Base-by-base conservation (phyloP, 305 asterid species). In the Ilex paraguariensis region DNA sequence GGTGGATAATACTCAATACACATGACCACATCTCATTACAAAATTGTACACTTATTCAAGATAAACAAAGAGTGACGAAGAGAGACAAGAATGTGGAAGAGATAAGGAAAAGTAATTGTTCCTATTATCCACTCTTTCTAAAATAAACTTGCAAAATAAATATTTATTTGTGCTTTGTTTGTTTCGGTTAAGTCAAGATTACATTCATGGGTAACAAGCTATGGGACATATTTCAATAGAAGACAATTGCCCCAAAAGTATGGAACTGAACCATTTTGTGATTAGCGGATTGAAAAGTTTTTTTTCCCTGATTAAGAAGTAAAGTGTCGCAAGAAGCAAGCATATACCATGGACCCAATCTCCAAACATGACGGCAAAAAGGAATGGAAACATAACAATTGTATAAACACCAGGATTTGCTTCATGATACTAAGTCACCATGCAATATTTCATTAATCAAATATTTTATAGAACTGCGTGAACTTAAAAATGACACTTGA, bases 291-390 rank as follows among this genome's bases (percentile, higher is more conserved):
- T 64, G 56, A 71, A 70, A 10, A 79, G 77, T 66, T 75, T 76
- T 79, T 68, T 79, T 73, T 79, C 84, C 62, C 59, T 53, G 16
- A 79, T 31, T 7, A 79, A 64, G 67, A 79, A 76, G 66, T 72
- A 79, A 36, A 75, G 31, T 61, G 84, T 73, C 42, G 75, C 77
- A 56, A 79, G 67, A 57, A 79, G 67, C 75, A 79, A 70, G 76
- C 84, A 75, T 64, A 79, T 75, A 16, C 84, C 81, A 62, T 79
- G 84, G 52, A 81, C 84, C 84, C 81, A 79, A 66, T 79, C 79
- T 64, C 81, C 84, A 62, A 79, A 79, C 84, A 79, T 79, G 53
- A 79, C 79, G 12, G 84, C 81, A 55, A 79, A 79, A 59, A 79
- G 78, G 73, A 79, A 79, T 14, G 84, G 84, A 66, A 79, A 79